Evolutionary conservation across 2,329 filamentous ascomycete genomes (phyloP).

Genomic region (Pseudogymnoascus destructans): DNA sequence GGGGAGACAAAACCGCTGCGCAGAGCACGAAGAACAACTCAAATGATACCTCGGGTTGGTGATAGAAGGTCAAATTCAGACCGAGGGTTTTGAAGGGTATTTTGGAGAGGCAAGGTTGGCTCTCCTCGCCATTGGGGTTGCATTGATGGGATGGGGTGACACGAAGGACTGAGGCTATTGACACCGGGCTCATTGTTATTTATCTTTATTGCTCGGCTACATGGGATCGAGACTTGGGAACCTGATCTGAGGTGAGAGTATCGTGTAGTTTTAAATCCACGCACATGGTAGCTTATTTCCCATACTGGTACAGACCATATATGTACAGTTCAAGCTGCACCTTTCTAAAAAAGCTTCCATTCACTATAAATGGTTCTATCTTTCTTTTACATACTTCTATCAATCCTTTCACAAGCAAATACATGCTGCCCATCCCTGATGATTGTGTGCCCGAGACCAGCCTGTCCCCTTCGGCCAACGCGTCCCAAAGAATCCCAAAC

Average conservation of each 20-base stretch:
- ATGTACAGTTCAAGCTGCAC: background rate
- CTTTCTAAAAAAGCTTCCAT: background rate
- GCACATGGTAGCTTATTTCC: background rate
- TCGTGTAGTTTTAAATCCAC: background rate
- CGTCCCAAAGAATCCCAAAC: background rate
- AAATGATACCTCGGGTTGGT: background rate
- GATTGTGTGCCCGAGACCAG: background rate
- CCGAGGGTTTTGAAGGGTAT: background rate
- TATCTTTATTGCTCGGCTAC: background rate
- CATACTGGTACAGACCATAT: background rate
- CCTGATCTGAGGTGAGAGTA: background rate
- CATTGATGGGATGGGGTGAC: background rate
- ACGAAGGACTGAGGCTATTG: background rate
- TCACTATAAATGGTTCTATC: background rate
- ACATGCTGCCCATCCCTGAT: background rate
- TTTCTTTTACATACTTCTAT: constrained; percentile 8
- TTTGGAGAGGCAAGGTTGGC: background rate
- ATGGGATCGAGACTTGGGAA: background rate
- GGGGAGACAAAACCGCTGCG: constrained; percentile 8
- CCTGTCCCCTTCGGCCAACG: background rate
- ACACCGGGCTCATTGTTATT: background rate
- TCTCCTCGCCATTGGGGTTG: background rate
- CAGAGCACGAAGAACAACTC: constrained; percentile 3
- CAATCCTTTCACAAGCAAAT: background rate
- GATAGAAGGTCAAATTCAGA: background rate